Percentiles rank a stretch among this genome's conserved stretches.
Evolutionary conservation across 768 basidiomycete species (phyloP).

Genomic region (Amanita jacksonii): DNA sequence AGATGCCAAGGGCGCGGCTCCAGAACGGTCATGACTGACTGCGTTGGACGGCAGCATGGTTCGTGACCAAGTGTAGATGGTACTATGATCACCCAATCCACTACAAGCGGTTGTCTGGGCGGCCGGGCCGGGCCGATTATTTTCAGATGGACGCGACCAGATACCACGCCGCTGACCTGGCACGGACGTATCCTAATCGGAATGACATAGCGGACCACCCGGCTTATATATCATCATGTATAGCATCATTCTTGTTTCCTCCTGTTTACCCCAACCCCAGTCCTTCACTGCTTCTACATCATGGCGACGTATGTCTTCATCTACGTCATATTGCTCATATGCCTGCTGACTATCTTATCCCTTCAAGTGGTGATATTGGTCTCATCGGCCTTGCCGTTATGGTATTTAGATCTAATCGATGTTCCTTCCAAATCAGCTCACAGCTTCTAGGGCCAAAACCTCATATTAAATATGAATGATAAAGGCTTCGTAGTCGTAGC

Average conservation of each 20-base stretch:
- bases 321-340: slow-evolving; percentile 1
- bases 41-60: no score
- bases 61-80: no score
- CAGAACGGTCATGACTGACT: no score
- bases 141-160: no score
- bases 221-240: background rate
- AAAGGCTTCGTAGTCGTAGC: slow-evolving; percentile 97
- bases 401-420: slow-evolving; percentile 46
- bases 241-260: slow-evolving; percentile 18
- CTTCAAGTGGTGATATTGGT: slow-evolving; percentile 65
- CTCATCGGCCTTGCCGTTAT: slow-evolving; percentile 74
- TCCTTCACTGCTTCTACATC: slow-evolving; percentile 23
- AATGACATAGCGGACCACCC: background rate
- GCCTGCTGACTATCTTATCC: slow-evolving; percentile 5
- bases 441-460: slow-evolving; percentile 74
- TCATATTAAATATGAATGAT: slow-evolving; percentile 99
- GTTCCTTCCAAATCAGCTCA: no score
- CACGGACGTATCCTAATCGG: no score
- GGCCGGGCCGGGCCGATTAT: no score
- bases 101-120: no score
- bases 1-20: background rate
- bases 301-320: slow-evolving; percentile 29
- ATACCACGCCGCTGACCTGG: no score
- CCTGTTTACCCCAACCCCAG: slow-evolving; percentile 15
- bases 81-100: no score